Evolutionary conservation across 345 rosid genomes (phyloP).

Genomic region (Hibiscus mutabilis): DNA sequence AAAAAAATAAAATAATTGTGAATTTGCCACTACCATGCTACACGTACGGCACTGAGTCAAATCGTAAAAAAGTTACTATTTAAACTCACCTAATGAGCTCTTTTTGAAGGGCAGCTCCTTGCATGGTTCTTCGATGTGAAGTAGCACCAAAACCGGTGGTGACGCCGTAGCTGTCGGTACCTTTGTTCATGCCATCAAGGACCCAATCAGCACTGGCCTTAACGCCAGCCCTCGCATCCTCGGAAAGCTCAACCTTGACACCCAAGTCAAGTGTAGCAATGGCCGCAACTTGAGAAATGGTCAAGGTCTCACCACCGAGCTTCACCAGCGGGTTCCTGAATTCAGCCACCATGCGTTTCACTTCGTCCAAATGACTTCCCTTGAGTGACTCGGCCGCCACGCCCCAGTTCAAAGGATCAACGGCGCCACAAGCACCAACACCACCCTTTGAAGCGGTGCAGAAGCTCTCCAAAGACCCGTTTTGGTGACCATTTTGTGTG

Average conservation of each 20-base stretch:
- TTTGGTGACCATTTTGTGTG: not conserved
- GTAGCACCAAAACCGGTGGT: not conserved
- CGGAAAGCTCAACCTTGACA: not conserved
- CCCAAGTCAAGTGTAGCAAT: not conserved
- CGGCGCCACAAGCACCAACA: not conserved
- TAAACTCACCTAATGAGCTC: not conserved
- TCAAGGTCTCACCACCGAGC: not conserved
- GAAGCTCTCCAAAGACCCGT: not conserved
- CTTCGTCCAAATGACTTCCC: not conserved
- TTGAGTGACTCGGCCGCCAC: not conserved
- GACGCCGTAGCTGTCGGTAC: not conserved
- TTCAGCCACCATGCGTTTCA: not conserved
- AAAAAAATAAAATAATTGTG: too few species aligned
- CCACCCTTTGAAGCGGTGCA: not conserved
- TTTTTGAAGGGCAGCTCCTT: not conserved
- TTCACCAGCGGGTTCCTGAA: not conserved
- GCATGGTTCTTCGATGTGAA: not conserved
- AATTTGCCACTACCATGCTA: too few species aligned
- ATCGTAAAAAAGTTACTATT: too few species aligned
- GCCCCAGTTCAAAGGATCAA: not conserved
- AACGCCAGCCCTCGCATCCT: not conserved
- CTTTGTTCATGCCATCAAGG: not conserved
- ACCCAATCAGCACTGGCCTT: not conserved
- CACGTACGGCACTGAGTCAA: not conserved
- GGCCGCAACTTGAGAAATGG: not conserved